Evolutionary conservation across 257 asterid species (phyloP).

Genomic region (Echites panduratus): DNA sequence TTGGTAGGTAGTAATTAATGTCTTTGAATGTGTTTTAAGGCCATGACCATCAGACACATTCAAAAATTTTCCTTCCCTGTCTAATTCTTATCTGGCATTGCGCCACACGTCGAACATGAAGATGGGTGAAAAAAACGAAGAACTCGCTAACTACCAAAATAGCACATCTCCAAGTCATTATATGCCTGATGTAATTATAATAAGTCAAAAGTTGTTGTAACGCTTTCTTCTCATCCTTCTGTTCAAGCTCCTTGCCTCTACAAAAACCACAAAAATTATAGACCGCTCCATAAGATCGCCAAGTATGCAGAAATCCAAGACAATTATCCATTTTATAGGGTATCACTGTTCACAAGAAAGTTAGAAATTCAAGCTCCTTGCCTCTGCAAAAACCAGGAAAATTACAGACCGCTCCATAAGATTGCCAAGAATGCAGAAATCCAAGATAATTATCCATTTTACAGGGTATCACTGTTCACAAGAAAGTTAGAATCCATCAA

Average conservation of each 20-base stretch:
- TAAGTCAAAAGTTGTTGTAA: conserved; percentile 20
- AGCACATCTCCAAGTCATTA: conserved; percentile 16
- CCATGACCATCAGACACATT: conserved; percentile 21
- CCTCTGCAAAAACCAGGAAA: conserved; percentile 11
- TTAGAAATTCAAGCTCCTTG: conserved; percentile 6
- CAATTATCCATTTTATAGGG: background rate
- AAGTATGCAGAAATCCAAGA: background rate
- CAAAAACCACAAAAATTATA: conserved; percentile 2
- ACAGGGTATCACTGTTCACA: background rate
- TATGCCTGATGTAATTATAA: conserved; percentile 14
- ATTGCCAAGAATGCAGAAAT: background rate
- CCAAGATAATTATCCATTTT: background rate
- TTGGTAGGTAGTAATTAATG: conserved; percentile 40
- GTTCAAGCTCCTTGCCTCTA: conserved; percentile 7
- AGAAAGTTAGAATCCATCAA: background rate
- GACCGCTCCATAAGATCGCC: background rate
- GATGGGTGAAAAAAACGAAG: conserved; percentile 28
- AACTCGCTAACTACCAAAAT: conserved; percentile 13
- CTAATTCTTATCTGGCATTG: conserved; percentile 9
- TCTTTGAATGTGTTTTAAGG: conserved; percentile 13
- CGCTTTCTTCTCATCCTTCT: conserved; percentile 2
- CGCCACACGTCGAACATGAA: conserved; percentile 26
- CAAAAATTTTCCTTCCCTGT: conserved; percentile 19
- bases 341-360: too few species aligned
- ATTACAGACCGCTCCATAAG: background rate